Base-by-base conservation (phyloP, 2,329 filamentous ascomycete genomes). In the Claviceps sp. region DNA sequence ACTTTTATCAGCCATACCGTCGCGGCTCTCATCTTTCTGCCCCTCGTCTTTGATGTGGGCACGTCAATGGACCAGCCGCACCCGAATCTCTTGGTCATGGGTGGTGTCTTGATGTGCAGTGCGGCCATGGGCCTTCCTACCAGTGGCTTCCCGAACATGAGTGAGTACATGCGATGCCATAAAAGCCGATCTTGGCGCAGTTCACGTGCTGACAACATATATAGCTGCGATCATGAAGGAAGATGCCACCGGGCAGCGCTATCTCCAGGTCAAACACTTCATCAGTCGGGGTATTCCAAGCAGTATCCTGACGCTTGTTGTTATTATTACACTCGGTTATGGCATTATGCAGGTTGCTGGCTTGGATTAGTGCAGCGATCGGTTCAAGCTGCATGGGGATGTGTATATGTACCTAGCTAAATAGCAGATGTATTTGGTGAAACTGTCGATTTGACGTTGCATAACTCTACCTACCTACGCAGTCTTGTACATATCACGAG, bases 1-100 rank as follows among this genome's bases (percentile, higher is more conserved):
- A 97, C 93, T 0, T 98, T 98, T 61, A 98, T 98, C 71, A 93
- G 86, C 60, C 93, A 98, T 65, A 98, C 93, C 0, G 93, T 98
- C 8, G 93, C 94, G 0, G 93, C 93, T 1, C 72, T 98, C 50
- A 98, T 98, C 62, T 88, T 98, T 60, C 73, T 98, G 24, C 93
- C 93, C 1, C 78, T 98, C 1, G 90, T 98, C 1, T 81, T 83
- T 61, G 81, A 93, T 58, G 88, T 98, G 8, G 94, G 93, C 18
- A 75, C 80, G 55, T 77, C 74, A 48, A 95, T 98, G 89, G 79
- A 84, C 2, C 77, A 95, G 64, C 90, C 91, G 30, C 89, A 95
- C 65, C 91, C 93, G 8, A 97, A 97, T 67, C 70, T 98, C 55
- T 72, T 98, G 54, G 93, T 98, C 56, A 97, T 98, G 91, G 87